Evolutionary conservation across 345 rosid species (phyloP).

Genomic region (Jatropha curcas): DNA sequence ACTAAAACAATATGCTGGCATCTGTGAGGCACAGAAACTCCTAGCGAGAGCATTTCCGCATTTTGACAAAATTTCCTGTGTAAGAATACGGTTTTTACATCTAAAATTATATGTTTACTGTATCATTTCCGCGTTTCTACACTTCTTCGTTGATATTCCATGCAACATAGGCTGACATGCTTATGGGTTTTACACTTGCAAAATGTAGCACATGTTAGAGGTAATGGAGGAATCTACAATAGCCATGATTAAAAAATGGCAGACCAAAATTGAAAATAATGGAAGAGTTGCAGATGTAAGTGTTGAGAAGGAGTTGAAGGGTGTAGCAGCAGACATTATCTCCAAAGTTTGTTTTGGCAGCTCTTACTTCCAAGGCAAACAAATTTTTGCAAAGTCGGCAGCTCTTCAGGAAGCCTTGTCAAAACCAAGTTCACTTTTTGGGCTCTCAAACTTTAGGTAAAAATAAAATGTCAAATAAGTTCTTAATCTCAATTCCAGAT

Average conservation of each 20-base stretch:
- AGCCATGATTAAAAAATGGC: constrained; percentile 23
- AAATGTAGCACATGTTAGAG: constrained; percentile 26
- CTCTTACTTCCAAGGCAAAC: constrained; percentile 24
- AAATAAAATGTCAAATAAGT: too few species aligned
- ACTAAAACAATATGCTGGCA: too few species aligned
- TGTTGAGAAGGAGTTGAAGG: constrained; percentile 27
- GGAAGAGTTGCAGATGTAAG: constrained; percentile 27
- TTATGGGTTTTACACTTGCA: too few species aligned
- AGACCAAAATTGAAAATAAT: not conserved
- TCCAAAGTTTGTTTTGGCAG: constrained; percentile 40
- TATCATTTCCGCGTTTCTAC: too few species aligned
- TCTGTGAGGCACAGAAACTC: too few species aligned
- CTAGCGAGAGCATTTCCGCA: too few species aligned
- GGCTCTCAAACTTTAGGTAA: constrained; percentile 19
- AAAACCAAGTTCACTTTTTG: constrained; percentile 19
- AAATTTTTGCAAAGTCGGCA: constrained; percentile 24
- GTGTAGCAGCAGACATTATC: constrained; percentile 28
- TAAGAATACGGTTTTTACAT: too few species aligned
- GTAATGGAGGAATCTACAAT: constrained; percentile 31
- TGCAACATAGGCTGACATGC: too few species aligned
- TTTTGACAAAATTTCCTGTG: too few species aligned
- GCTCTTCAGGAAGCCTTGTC: constrained; percentile 28
- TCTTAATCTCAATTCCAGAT: too few species aligned
- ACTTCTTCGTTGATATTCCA: too few species aligned
- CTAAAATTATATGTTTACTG: too few species aligned